Percentiles rank a stretch among this genome's conserved stretches.
Conservation (phyloP, 768 basidiomycete genomes). For the Serendipita sp. region DNA sequence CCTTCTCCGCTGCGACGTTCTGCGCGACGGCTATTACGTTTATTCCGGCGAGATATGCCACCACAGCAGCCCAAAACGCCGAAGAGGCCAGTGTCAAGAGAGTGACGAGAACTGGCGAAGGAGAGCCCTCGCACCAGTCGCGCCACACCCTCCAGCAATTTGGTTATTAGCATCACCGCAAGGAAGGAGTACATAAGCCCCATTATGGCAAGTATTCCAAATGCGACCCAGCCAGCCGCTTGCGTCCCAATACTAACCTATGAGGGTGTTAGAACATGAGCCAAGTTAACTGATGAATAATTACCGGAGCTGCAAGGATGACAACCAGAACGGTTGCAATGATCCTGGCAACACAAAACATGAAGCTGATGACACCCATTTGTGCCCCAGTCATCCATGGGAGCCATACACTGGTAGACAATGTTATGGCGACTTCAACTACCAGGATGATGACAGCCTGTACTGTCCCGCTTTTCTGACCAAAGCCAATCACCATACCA, state of each 20-base stretch:
- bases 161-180: constrained; percentile 63
- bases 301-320: constrained; percentile 74
- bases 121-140: constrained; percentile 61
- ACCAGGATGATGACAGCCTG: constrained; percentile 84
- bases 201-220: constrained; percentile 75
- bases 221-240: constrained; percentile 84
- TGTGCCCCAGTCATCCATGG: constrained; percentile 95
- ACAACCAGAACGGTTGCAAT: constrained; percentile 80
- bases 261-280: constrained; percentile 8
- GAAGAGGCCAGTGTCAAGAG: constrained; percentile 72
- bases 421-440: constrained; percentile 70
- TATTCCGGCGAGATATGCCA: constrained; percentile 28
- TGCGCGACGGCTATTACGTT: constrained; percentile 13
- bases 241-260: constrained; percentile 73
- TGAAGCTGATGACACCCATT: constrained; percentile 90
- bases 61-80: constrained; percentile 64
- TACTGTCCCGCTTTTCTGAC: constrained; percentile 76
- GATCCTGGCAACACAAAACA: constrained; percentile 82
- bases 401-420: constrained; percentile 85
- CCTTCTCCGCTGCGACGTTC: neutral
- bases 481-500: constrained; percentile 76
- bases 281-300: constrained; percentile 18
- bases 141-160: constrained; percentile 66
- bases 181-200: constrained; percentile 74
- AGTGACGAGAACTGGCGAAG: constrained; percentile 69